Conservation (phyloP, 164 flowering plant genomes). For the Vitis labrusca region DNA sequence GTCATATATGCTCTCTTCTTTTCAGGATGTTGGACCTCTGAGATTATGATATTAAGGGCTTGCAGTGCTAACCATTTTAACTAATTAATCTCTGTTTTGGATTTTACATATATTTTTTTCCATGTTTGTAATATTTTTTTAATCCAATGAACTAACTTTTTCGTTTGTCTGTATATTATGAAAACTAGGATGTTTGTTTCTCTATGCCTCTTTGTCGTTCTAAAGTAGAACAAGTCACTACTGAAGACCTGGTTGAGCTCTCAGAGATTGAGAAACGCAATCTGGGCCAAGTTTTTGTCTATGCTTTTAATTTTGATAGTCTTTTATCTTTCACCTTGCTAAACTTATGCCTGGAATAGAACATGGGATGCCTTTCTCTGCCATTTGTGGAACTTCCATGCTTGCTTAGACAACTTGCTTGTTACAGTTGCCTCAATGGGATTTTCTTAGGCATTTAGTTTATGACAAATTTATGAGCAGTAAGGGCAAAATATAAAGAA, state of each 20-base stretch:
- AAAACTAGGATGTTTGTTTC: slow-evolving; percentile 64
- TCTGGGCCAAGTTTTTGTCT: slow-evolving; percentile 72
- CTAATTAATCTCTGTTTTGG: too few species aligned
- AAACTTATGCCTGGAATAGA: neutral
- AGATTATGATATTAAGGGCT: too few species aligned
- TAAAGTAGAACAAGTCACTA: slow-evolving; percentile 65
- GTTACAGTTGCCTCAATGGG: neutral
- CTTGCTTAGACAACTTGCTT: neutral
- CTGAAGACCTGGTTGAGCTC: slow-evolving; percentile 90
- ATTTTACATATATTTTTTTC: neutral
- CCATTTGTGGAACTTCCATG: neutral
- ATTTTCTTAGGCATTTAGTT: neutral
- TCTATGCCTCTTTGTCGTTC: slow-evolving; percentile 87
- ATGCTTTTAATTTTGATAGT: slow-evolving; percentile 2
- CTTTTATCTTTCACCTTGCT: neutral
- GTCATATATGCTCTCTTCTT: too few species aligned
- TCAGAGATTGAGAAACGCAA: slow-evolving; percentile 85
- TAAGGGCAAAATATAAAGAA: too few species aligned
- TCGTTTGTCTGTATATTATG: neutral
- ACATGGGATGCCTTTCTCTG: neutral
- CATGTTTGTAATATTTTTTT: neutral
- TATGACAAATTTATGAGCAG: neutral
- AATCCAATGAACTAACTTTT: neutral
- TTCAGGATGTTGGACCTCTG: too few species aligned
- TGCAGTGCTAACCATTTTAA: too few species aligned